Percentiles rank a stretch among this genome's conserved stretches.
These are phyloP conservation scores for Chaetomium olivaceum DNA, from an alignment of 2,329 filamentous ascomycete genomes.

Conservation along the genomic window DNA sequence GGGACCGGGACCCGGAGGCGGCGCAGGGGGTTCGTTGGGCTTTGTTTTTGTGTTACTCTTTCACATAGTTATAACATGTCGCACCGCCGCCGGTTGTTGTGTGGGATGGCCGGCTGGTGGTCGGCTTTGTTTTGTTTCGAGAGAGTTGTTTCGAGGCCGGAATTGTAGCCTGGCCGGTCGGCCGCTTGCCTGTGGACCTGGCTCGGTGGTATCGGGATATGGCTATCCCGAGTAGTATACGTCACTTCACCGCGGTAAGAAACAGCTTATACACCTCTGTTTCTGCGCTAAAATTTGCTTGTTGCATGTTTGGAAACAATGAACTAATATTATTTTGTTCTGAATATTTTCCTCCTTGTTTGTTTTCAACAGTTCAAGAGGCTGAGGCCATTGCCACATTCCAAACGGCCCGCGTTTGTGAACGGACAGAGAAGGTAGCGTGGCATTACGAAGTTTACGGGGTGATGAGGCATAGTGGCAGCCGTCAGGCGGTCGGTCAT, in stretches of 20 bases:
- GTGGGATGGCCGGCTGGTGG: not conserved
- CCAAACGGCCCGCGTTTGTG: not conserved
- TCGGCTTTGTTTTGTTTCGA: constrained; percentile 2
- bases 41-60: not conserved
- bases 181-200: not conserved
- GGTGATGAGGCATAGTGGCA: not conserved
- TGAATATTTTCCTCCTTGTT: not conserved
- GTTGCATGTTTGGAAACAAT: not conserved
- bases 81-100: not conserved
- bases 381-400: not conserved
- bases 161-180: not conserved
- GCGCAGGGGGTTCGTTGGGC: not conserved
- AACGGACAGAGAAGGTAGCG: not conserved
- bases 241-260: not conserved
- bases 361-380: not conserved
- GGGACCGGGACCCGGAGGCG: constrained; percentile 5
- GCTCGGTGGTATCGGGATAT: not conserved
- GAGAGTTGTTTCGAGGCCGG: not conserved
- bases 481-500: not conserved
- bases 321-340: not conserved
- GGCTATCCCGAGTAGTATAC: not conserved
- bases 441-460: not conserved
- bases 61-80: not conserved
- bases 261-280: not conserved
- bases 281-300: not conserved